Conservation (phyloP, 2,329 filamentous ascomycete genomes). For the Fusarium foetens region DNA sequence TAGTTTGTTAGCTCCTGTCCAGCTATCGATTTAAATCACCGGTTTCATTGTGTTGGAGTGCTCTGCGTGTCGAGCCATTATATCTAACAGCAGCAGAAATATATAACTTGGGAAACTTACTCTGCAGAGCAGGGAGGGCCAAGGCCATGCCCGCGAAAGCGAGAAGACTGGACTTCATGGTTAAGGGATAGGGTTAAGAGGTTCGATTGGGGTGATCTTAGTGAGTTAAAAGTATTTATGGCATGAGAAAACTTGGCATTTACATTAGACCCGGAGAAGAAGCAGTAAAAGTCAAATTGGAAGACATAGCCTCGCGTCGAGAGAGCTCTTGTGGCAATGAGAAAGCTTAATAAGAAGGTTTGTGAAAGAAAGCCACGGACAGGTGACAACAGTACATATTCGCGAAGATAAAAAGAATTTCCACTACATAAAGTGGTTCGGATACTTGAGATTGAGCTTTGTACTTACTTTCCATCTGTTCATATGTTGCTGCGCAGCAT, state of each 20-base stretch:
- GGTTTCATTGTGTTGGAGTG: not conserved
- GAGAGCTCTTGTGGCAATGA: not conserved
- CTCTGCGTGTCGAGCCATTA: not conserved
- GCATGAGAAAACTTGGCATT: not conserved
- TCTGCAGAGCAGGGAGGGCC: not conserved
- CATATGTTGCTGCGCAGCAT: too few relatives aligned
- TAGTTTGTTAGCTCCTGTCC: not conserved
- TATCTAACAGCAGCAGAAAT: not conserved
- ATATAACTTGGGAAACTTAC: not conserved
- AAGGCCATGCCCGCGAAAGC: not conserved
- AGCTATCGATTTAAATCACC: not conserved
- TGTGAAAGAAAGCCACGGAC: too few relatives aligned
- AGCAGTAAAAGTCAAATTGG: not conserved
- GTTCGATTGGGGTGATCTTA: not conserved
- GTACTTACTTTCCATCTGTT: too few relatives aligned
- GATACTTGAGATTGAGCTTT: too few relatives aligned
- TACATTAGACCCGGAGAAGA: not conserved
- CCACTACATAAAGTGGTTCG: too few relatives aligned
- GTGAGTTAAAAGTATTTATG: not conserved
- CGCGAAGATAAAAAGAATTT: not conserved
- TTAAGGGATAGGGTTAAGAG: too few relatives aligned
- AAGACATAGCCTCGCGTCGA: rapidly evolving
- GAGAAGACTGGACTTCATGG: not conserved
- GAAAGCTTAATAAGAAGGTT: not conserved
- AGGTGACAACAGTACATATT: not conserved